Conservation (phyloP, 2,329 filamentous ascomycete species). For the Trichophaea hybrida region DNA sequence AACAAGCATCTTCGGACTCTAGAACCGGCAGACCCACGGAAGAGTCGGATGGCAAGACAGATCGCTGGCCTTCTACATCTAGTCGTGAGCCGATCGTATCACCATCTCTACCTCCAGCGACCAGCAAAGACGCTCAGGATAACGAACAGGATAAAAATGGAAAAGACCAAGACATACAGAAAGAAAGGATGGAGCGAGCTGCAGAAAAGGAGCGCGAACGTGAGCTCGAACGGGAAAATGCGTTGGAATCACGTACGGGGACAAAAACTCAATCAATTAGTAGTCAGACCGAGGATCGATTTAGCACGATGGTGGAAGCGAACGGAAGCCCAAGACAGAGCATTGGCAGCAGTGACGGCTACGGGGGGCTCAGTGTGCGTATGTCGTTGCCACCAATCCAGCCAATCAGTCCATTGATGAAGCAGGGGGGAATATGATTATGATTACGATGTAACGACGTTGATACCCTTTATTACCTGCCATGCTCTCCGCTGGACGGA, state of each 20-base stretch:
- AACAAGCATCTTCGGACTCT: not conserved
- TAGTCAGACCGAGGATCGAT: not conserved
- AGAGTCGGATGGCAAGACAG: not conserved
- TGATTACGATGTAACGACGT: no score
- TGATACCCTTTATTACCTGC: no score
- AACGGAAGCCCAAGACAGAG: not conserved
- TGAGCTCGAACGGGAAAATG: not conserved
- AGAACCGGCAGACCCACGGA: not conserved
- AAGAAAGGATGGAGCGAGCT: not conserved
- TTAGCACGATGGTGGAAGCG: not conserved
- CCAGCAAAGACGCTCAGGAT: not conserved
- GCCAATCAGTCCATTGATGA: conserved; percentile 15
- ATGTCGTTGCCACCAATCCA: conserved; percentile 14
- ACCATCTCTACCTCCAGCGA: not conserved
- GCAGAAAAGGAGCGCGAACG: not conserved
- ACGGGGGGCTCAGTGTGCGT: not conserved
- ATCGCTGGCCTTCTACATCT: not conserved
- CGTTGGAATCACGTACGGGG: not conserved
- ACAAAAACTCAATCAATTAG: not conserved
- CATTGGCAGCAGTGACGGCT: not conserved
- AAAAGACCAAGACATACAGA: not conserved
- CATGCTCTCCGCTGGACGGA: no score
- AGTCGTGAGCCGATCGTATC: not conserved
- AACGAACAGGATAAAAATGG: not conserved
- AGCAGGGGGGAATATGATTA: conserved; percentile 1